Evolutionary conservation across 768 basidiomycete species (phyloP), one percentile per base, ranked within the genome.

Genomic region (Rhizopogon salebrosus): DNA sequence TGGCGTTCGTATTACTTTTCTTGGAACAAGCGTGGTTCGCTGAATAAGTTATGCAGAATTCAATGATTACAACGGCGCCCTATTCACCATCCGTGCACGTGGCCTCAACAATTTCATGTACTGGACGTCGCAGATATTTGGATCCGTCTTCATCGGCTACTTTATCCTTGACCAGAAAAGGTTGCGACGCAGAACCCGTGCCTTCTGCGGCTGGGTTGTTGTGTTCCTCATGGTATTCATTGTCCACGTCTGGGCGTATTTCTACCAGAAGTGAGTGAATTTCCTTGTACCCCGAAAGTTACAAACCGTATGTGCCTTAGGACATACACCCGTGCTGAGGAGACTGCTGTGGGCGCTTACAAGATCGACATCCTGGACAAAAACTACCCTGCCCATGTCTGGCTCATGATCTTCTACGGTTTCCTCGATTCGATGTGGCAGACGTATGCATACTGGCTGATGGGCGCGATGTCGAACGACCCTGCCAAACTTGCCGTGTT

Each of bases 391-490:
- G 78, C 75, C 29, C 76, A 76, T 53, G 70, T 87, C 14, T 77
- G 77, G 69, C 70, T 92, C 18, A 89, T 84, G 69, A 78, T 88
- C 52, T 80, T 83, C 65, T 88, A 80, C 60, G 85, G 89, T n/a
- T 57, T 92, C 3, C 75, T 91, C 48, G 91, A 93, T 54, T 76
- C 89, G 1, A 85, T 89, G 81, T 92, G 88, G 88, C 91, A 92
- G 64, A 89, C 86, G 3, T 82, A 82, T 0, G 82, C 83, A 3
- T 90, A 91, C 66, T 90, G 87, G 87, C 75, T 89, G 59, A 87
- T 89, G 80, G 90, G 91, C 27, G 85, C 87, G 13, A 88, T 93
- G 85, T 89, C 87, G 14, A 91, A 92, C 54, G 80, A 90, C 61
- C 82, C 87, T 3, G 79, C 77, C 4, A 89, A 88, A 66, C 79